These are phyloP conservation scores for Odonthalia washingtoniensis DNA, from an alignment of 31 red algal species.

Conservation along the genomic window DNA sequence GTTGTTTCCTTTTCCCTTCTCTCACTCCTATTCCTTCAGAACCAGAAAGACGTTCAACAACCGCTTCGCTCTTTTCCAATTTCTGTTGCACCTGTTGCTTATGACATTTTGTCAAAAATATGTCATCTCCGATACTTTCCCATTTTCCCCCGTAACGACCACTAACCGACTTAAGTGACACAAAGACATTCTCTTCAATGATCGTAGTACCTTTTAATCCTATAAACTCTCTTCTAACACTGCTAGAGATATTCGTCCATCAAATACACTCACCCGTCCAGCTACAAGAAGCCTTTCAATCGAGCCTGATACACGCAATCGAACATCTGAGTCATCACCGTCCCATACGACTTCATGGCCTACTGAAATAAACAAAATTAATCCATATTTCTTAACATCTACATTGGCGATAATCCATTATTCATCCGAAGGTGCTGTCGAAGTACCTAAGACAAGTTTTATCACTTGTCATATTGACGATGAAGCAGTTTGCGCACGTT, in stretches of 20 bases:
- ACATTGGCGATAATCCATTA: conserved; percentile 66
- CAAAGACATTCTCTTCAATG: conserved; percentile 48
- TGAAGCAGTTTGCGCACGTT: conserved; percentile 29
- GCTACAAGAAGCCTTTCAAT: conserved; percentile 37
- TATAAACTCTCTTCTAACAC: conserved; percentile 26
- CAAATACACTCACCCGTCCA: conserved; percentile 38
- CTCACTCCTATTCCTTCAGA: not conserved
- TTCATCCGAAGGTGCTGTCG: conserved; percentile 54
- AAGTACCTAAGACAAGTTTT: conserved; percentile 49
- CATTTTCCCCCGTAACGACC: conserved; percentile 53
- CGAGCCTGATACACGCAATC: conserved; percentile 52
- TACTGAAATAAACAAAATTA: conserved; percentile 52
- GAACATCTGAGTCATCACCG: conserved; percentile 52
- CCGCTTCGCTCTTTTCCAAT: not conserved
- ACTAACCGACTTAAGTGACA: conserved; percentile 33
- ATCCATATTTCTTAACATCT: conserved; percentile 57
- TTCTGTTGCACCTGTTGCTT: conserved; percentile 6
- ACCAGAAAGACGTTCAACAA: not conserved
- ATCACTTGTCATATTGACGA: conserved; percentile 30
- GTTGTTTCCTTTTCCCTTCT: too few species aligned
- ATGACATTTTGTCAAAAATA: conserved; percentile 63
- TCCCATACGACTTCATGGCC: conserved; percentile 61
- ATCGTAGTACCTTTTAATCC: conserved; percentile 42
- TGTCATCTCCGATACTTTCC: conserved; percentile 43
- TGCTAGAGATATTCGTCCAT: conserved; percentile 46